A percentile compares a stretch with the other conserved stretches of the same genome.
phyloP scores from a whole-genome alignment of 306 rosid species.

The cucumber (Cucumis sativus) region DNA sequence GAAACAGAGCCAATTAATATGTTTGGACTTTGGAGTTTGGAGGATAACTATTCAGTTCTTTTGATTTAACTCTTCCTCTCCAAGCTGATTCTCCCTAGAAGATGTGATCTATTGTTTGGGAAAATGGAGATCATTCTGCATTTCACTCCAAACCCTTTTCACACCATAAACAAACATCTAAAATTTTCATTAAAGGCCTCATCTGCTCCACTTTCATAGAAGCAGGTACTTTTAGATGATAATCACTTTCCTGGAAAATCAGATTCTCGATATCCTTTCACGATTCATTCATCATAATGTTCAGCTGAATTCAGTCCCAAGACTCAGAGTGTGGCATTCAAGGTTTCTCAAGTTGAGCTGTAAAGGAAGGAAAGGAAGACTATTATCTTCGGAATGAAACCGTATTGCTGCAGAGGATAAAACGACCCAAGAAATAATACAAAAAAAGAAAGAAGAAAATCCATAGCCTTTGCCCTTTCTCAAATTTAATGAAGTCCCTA shows the following conservation, averaged over 20 bases:
- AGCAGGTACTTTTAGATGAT: not conserved
- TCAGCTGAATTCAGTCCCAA: slow-evolving; percentile 50
- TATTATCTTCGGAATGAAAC: not conserved
- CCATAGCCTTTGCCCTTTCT: not conserved
- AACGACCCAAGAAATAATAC: not conserved
- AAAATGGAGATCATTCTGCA: not conserved
- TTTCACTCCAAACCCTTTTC: not conserved
- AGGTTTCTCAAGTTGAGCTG: slow-evolving; percentile 81
- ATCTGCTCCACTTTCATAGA: not conserved
- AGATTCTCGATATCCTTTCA: not conserved
- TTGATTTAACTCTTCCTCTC: not conserved
- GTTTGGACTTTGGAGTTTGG: not conserved
- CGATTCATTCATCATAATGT: not conserved
- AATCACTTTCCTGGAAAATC: not conserved
- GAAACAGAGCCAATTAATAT: not conserved
- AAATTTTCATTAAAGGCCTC: not conserved
- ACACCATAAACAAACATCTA: not conserved
- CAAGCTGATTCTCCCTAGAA: not conserved
- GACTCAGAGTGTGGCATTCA: slow-evolving; percentile 70
- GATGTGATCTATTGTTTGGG: not conserved
- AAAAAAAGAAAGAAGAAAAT: not conserved
- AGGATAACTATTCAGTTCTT: not conserved
- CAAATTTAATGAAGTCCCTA: not conserved
- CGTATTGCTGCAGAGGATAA: not conserved
- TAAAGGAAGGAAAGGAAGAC: slow-evolving; percentile 13